These are phyloP conservation scores for Colletotrichum sp. DNA, from an alignment of 2,329 filamentous ascomycete species.

Conservation along the genomic window DNA sequence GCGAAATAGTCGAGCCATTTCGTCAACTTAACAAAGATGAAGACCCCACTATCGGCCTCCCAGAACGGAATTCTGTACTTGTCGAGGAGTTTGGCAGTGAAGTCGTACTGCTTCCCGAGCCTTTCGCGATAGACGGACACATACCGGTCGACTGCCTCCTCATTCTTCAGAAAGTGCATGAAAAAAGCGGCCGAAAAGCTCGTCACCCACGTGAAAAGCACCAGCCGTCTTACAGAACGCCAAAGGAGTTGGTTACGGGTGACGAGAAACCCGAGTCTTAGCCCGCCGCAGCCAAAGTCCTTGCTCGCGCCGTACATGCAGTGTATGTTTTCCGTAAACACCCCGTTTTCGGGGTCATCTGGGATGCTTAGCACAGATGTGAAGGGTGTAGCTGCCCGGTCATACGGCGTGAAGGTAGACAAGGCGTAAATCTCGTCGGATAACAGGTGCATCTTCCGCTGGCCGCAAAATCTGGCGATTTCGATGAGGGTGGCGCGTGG, in stretches of 20 bases:
- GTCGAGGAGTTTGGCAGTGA: not conserved
- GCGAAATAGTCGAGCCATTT: not conserved
- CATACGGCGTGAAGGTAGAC: not conserved
- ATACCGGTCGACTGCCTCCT: not conserved
- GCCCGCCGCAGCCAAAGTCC: slow-evolving; percentile 1
- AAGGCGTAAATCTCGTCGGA: slow-evolving; percentile 1
- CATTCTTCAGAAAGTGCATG: not conserved
- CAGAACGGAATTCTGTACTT: not conserved
- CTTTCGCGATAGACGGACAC: not conserved
- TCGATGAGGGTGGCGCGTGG: not conserved
- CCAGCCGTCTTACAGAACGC: not conserved
- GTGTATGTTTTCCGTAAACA: not conserved
- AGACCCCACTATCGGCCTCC: not conserved
- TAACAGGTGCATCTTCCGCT: not conserved
- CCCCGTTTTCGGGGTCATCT: not conserved
- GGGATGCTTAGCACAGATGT: slow-evolving; percentile 7
- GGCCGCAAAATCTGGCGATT: not conserved
- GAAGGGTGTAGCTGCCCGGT: not conserved
- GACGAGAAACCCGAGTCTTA: not conserved
- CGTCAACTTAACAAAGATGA: not conserved
- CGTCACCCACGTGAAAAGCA: not conserved
- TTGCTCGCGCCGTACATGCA: slow-evolving; percentile 5
- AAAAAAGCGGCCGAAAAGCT: not conserved
- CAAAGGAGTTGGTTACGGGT: not conserved
- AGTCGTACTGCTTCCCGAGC: not conserved